Evolutionary conservation across 352 stramenopile species (phyloP).

Genomic region (Phytophthora europaea): DNA sequence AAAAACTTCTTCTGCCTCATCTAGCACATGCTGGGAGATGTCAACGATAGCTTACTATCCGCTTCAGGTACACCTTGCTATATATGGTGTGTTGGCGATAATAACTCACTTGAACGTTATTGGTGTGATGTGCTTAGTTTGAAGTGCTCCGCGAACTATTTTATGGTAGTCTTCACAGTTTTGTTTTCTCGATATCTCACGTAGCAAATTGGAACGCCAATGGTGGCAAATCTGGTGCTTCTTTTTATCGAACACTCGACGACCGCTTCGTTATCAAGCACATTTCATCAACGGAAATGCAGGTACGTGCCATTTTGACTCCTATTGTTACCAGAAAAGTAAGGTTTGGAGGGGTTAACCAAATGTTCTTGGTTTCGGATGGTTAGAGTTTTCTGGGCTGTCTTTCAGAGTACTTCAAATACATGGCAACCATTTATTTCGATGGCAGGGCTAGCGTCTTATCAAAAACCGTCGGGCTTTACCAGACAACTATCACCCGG

Average conservation of each 20-base stretch:
- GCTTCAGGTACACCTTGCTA: slow-evolving; percentile 62
- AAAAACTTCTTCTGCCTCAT: slow-evolving; percentile 39
- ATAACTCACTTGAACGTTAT: slow-evolving; percentile 6
- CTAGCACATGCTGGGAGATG: slow-evolving; percentile 72
- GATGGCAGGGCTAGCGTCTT: slow-evolving; percentile 95
- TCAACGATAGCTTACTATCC: slow-evolving; percentile 80
- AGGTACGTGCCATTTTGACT: slow-evolving; percentile 75
- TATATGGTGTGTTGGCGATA: neutral
- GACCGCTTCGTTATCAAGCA: slow-evolving; percentile 99
- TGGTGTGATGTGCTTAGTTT: slow-evolving; percentile 62
- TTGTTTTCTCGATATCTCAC: slow-evolving; percentile 86
- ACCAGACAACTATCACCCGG: slow-evolving; percentile 96
- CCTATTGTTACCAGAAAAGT: neutral
- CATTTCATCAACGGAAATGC: slow-evolving; percentile 98
- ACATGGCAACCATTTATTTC: slow-evolving; percentile 97
- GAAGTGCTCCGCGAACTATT: slow-evolving; percentile 95
- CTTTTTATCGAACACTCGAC: slow-evolving; percentile 96
- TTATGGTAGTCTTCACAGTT: slow-evolving; percentile 69
- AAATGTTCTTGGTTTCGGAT: neutral
- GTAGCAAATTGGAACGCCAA: slow-evolving; percentile 93
- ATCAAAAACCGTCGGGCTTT: slow-evolving; percentile 98
- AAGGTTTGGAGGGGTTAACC: no score
- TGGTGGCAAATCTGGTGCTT: slow-evolving; percentile 97
- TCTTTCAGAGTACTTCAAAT: slow-evolving; percentile 96
- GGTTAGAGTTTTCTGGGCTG: slow-evolving; percentile 85